Conservation (phyloP, 2,329 filamentous ascomycete species). For the Zymoseptoria ardabiliae region DNA sequence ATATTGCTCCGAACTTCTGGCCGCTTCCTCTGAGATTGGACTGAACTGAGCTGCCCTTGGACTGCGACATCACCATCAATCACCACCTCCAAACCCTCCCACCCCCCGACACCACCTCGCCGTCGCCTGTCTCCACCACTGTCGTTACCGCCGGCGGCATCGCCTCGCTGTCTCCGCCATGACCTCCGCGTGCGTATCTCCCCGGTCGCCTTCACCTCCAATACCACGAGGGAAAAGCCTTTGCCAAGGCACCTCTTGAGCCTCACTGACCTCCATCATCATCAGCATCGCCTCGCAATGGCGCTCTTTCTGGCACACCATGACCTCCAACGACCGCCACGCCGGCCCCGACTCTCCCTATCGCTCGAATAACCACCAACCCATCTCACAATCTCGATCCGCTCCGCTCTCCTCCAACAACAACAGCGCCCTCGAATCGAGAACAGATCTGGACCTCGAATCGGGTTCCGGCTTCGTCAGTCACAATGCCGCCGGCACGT, state of each 20-base stretch:
- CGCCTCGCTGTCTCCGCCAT: not conserved
- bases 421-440: conserved; percentile 78
- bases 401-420: conserved; percentile 78
- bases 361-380: conserved; percentile 81
- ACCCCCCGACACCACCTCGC: not conserved
- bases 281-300: conserved; percentile 57
- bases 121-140: not conserved
- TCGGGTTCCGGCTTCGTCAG: conserved; percentile 55
- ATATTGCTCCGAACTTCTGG: not conserved
- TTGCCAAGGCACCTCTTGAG: not conserved
- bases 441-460: conserved; percentile 66
- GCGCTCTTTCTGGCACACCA: conserved; percentile 86
- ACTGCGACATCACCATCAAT: not conserved
- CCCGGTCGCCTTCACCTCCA: not conserved
- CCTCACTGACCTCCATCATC: not conserved
- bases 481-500: conserved; percentile 49
- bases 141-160: conserved; percentile 6
- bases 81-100: not conserved
- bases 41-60: too few species aligned
- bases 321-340: conserved; percentile 72
- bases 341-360: conserved; percentile 90
- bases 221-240: conserved; percentile 4
- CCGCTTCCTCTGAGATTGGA: too few species aligned
- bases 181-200: conserved; percentile 4
- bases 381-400: conserved; percentile 66